These are phyloP conservation scores for Tetraselmis chui DNA, from an alignment of 139 green algal genomes.

Conservation along the genomic window DNA sequence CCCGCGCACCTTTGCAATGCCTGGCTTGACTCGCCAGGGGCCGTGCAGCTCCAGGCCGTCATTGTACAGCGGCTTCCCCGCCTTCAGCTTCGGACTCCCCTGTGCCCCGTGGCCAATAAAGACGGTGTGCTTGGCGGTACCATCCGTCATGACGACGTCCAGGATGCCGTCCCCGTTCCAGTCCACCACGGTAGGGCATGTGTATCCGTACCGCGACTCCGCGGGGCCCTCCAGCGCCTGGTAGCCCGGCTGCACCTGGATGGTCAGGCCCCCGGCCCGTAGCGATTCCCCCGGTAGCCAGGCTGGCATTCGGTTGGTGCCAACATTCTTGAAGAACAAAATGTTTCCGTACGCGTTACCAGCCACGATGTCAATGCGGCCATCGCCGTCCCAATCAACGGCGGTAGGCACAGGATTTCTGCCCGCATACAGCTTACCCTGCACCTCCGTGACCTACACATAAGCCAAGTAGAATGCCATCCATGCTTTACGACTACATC, in stretches of 20 bases:
- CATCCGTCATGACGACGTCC: constrained; percentile 17
- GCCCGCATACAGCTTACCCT: constrained; percentile 7
- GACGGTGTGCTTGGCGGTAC: constrained; percentile 3
- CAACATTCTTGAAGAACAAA: constrained; percentile 17
- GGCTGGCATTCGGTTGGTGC: constrained; percentile 6
- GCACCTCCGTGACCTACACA: background rate
- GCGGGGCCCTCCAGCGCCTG: constrained; percentile 17
- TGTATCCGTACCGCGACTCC: constrained; percentile 17
- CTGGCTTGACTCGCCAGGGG: constrained; percentile 19
- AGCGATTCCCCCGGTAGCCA: constrained; percentile 12
- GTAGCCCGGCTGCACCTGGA: constrained; percentile 11
- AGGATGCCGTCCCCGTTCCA: constrained; percentile 14
- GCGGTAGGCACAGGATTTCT: constrained; percentile 7
- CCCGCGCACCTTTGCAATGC: background rate
- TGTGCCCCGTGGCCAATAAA: background rate
- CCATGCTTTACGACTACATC: no score
- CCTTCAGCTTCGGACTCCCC: background rate
- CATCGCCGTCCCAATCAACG: constrained; percentile 24
- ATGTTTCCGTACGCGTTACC: constrained; percentile 13
- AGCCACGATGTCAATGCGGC: constrained; percentile 10
- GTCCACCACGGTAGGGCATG: constrained; percentile 12
- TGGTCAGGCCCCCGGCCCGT: background rate
- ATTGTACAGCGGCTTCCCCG: constrained; percentile 8
- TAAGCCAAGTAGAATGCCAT: no score
- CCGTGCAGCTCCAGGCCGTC: constrained; percentile 20